Base-by-base conservation (phyloP, 169 alveolate genomes). In the Eimeria praecox region DNA sequence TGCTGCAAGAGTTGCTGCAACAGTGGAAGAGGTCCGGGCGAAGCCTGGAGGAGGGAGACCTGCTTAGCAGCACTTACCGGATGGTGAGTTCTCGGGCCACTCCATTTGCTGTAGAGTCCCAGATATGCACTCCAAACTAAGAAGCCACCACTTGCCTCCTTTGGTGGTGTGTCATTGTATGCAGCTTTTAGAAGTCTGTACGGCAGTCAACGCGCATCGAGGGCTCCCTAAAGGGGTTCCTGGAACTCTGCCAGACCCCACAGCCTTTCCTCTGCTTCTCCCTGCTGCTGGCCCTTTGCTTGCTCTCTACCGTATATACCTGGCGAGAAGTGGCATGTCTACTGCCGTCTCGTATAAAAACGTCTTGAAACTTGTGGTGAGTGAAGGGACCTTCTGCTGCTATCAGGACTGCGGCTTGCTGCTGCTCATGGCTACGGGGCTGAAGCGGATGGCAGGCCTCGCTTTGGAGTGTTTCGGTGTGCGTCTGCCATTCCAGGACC, bases 251-350 rank as follows among this genome's bases (percentile, higher is more conserved):
- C 35, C 0, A 0, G 42, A 30, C 52, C 44, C 78, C 78, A 27
- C 42, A 35, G 82, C n/a, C 12, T 24, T 38, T 8, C 92, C 56
- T 59, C 27, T 86, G 75, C 20, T 56, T 40, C 92, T 33, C 27
- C 64, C 92, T 59, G 92, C 92, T 86, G 78, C 56, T 9, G 92
- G 92, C 62, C 92, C 92, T 33, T 35, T 86, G 92, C 75, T 86
- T 42, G 92, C 92, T 56, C 78, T 86, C 35, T 54, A 35, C 42
- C 75, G 92, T 10, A 27, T 86, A 18, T 86, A 86, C 78, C 33
- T 54, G 46, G 92, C 92, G 5, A 44, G 80, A 56, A 40, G 56
- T 30, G 92, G 80, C 18, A 33, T 59, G 3, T 33, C 92, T 52
- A 59, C 73, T 24, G 62, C 66, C 24, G 59, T 86, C 24, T 30